These are phyloP conservation scores for Coniochaeta pulveracea DNA, from an alignment of 2,329 filamentous ascomycete species.

Conservation along the genomic window DNA sequence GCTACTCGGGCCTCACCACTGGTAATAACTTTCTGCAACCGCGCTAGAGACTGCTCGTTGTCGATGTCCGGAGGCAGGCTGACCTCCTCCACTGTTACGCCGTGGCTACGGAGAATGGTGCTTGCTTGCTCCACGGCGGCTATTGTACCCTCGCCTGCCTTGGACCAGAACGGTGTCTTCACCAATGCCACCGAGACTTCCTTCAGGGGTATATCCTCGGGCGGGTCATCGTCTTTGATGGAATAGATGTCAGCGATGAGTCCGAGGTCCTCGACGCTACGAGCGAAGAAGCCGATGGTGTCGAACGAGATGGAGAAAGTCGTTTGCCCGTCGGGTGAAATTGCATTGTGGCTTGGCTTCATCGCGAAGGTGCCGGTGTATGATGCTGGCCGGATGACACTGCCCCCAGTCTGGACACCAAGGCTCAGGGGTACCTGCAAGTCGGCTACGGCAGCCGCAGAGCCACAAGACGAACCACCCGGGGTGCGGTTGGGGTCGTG, in stretches of 20 bases:
- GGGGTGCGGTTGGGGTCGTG: conserved; percentile 41
- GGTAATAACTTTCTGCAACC: conserved; percentile 40
- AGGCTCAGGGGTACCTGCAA: conserved; percentile 49
- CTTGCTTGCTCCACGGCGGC: conserved; percentile 28
- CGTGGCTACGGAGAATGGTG: conserved; percentile 27
- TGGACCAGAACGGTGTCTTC: conserved; percentile 39
- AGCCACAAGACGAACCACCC: conserved; percentile 57
- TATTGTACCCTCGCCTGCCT: conserved; percentile 30
- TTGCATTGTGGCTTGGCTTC: conserved; percentile 55
- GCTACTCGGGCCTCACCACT: conserved; percentile 37
- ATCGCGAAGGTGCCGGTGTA: conserved; percentile 55
- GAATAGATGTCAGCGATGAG: conserved; percentile 42
- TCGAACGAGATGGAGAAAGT: conserved; percentile 48
- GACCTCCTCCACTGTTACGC: conserved; percentile 45
- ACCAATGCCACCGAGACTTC: conserved; percentile 31
- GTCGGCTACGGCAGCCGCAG: conserved; percentile 54
- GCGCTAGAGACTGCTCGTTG: conserved; percentile 22
- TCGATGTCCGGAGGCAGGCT: conserved; percentile 37
- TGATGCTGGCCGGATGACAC: conserved; percentile 50
- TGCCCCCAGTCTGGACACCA: conserved; percentile 57
- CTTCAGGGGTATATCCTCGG: conserved; percentile 12
- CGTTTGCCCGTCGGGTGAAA: conserved; percentile 51
- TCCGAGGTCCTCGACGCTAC: conserved; percentile 45
- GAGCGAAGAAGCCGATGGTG: conserved; percentile 49
- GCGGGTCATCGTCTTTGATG: conserved; percentile 34